phyloP scores from a whole-genome alignment of 2,329 filamentous ascomycete species.

The Claviceps sp. region DNA sequence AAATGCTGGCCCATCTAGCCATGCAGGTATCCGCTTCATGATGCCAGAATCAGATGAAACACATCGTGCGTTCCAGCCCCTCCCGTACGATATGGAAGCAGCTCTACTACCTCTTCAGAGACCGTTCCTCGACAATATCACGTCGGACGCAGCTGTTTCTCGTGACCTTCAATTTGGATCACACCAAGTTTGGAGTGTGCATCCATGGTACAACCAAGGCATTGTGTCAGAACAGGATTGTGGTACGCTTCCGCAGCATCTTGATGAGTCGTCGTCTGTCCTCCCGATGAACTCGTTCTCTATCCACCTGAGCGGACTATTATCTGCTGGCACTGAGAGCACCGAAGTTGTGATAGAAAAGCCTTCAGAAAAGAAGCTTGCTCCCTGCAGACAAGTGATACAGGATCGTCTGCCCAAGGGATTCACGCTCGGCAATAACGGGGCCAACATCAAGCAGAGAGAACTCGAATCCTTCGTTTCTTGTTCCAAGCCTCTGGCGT shows the following conservation, averaged over 20 bases:
- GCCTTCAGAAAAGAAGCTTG: background rate
- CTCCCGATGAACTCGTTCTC: background rate
- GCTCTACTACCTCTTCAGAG: background rate
- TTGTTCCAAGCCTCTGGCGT: slow-evolving; percentile 2
- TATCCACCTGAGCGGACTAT: background rate
- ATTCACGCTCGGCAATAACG: background rate
- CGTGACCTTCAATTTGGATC: background rate
- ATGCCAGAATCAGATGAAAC: background rate
- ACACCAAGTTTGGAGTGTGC: slow-evolving; percentile 2
- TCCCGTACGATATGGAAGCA: background rate
- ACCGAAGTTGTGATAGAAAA: background rate
- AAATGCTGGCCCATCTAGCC: background rate
- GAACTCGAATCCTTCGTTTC: background rate
- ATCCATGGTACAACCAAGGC: slow-evolving; percentile 4
- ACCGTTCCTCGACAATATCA: background rate
- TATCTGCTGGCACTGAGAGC: background rate
- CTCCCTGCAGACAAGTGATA: background rate
- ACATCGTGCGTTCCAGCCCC: background rate
- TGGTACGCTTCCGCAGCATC: slow-evolving; percentile 3
- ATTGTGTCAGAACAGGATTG: slow-evolving; percentile 2
- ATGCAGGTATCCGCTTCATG: background rate
- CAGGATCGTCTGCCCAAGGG: background rate
- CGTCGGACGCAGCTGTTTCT: background rate
- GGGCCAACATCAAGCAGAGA: background rate
- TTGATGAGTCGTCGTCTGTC: background rate